phyloP scores from a whole-genome alignment of 192 early-diverging fungal genomes.

The Coemansia guatemalensis region DNA sequence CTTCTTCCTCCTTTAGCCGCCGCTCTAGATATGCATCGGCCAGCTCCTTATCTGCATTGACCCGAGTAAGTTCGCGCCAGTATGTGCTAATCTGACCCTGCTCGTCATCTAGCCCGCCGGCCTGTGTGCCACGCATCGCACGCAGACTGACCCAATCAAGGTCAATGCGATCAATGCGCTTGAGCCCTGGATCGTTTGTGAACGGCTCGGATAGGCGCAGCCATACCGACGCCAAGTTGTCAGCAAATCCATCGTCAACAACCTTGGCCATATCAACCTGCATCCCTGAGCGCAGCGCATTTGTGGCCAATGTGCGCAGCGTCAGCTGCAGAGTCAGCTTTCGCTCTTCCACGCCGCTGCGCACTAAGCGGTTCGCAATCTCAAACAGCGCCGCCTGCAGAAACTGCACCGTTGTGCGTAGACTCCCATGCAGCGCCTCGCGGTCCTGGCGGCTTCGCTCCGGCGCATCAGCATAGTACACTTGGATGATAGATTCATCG shows the following conservation, averaged over 20 bases:
- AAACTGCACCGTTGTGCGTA: slow-evolving; percentile 62
- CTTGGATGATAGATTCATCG: slow-evolving; percentile 27
- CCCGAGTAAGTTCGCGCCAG: slow-evolving; percentile 72
- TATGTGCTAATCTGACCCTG: slow-evolving; percentile 33
- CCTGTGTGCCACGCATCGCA: slow-evolving; percentile 55
- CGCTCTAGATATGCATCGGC: slow-evolving; percentile 61
- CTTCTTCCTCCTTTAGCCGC: not conserved
- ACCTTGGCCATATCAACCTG: slow-evolving; percentile 75
- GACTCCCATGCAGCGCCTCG: slow-evolving; percentile 55
- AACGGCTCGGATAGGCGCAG: slow-evolving; percentile 83
- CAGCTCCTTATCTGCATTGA: slow-evolving; percentile 71
- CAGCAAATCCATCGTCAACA: slow-evolving; percentile 84
- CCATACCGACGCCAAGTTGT: slow-evolving; percentile 67
- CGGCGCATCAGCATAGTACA: slow-evolving; percentile 54
- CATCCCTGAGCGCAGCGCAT: slow-evolving; percentile 71
- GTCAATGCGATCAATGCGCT: slow-evolving; percentile 80
- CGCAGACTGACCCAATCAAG: slow-evolving; percentile 65
- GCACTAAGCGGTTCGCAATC: slow-evolving; percentile 65
- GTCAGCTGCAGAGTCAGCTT: slow-evolving; percentile 68
- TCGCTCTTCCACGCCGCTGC: slow-evolving; percentile 57
- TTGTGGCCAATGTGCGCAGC: slow-evolving; percentile 62
- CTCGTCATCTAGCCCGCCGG: slow-evolving; percentile 33
- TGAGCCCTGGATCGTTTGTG: slow-evolving; percentile 64
- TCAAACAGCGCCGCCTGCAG: slow-evolving; percentile 57
- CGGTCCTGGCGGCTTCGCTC: slow-evolving; percentile 56